Base-by-base conservation (phyloP, 202 grass and related monocot genomes). In the Zoysia matrella region DNA sequence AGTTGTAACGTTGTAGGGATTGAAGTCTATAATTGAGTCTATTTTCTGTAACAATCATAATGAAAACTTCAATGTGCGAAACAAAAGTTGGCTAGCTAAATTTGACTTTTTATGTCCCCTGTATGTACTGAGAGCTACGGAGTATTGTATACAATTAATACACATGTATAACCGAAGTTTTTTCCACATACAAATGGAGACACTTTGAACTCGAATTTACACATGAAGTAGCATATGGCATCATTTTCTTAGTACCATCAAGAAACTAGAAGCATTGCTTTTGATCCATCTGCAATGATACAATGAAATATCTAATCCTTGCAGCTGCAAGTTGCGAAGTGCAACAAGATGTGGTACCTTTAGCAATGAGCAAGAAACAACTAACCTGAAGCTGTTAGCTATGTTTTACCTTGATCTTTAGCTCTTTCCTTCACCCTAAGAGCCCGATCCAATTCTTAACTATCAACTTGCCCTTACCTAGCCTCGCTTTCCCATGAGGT, bases 341-440 rank as follows among this genome's bases (percentile, higher is more conserved):
- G 56, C 48, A 44, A 75, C 65, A 50, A 69, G 11, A 67, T 67
- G 12, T 41, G 71, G 46, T 52, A n/a, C 46, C 11, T 63, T 51
- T 79, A 50, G 15, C 67, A 69, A 69, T 67, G 65, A 46, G 65
- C 65, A 65, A 65, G 65, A 72, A 65, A 49, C 72, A 77, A 66
- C 43, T 9, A 79, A 50, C 22, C 50, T 18, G 6, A 40, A 66
- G 56, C 44, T 67, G 14, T 6, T 54, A 86, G 65, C 55, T 47
- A 52, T 15, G 61, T 48, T 46, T 75, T 71, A 64, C 16, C 22
- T 30, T 30, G 22, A 30, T 30, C 22, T 30, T 30, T 30, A 30
- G 22, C 22, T 30, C 22, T 30, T 30, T 30, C 22, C 22, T 30
- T 30, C 22, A 30, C 22, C 22, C 22, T 30, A 30, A 30, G 22